These are phyloP conservation scores for Trichosporon faecale DNA, from an alignment of 1,284 basidiomycete genomes.

Conservation along the genomic window DNA sequence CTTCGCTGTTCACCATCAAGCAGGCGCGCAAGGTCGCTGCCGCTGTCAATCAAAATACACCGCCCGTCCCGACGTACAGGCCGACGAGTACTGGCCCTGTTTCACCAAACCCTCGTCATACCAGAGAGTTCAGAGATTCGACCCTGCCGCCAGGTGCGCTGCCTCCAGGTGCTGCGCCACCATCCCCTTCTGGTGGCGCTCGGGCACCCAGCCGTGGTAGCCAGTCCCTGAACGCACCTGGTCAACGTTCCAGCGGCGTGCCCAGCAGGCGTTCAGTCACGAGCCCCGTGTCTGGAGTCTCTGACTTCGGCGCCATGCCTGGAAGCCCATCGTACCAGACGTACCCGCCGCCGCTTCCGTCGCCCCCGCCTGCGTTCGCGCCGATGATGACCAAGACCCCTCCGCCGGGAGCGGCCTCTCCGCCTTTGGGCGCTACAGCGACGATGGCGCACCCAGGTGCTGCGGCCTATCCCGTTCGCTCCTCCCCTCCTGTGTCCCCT, in stretches of 20 bases:
- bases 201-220: background rate
- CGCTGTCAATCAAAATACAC: background rate
- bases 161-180: slow-evolving; percentile 1
- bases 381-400: slow-evolving; percentile 5
- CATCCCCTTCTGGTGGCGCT: background rate
- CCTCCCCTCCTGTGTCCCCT: background rate
- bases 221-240: slow-evolving; percentile 1
- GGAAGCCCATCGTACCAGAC: background rate
- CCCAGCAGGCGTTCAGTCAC: background rate
- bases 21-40: slow-evolving; percentile 1
- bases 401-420: background rate
- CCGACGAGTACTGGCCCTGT: background rate
- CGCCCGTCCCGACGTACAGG: background rate
- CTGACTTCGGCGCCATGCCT: background rate
- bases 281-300: background rate
- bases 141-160: background rate
- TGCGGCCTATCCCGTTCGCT: background rate
- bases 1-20: slow-evolving; percentile 4
- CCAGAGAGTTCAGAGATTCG: slow-evolving; percentile 1
- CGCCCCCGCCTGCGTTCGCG: background rate
- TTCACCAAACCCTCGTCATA: background rate
- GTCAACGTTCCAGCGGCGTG: background rate
- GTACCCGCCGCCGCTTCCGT: slow-evolving; percentile 1
- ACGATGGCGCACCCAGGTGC: background rate
- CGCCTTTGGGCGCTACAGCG: background rate